Evolutionary conservation across 441 rosid species (phyloP).

Genomic region (Gossypium laxum): DNA sequence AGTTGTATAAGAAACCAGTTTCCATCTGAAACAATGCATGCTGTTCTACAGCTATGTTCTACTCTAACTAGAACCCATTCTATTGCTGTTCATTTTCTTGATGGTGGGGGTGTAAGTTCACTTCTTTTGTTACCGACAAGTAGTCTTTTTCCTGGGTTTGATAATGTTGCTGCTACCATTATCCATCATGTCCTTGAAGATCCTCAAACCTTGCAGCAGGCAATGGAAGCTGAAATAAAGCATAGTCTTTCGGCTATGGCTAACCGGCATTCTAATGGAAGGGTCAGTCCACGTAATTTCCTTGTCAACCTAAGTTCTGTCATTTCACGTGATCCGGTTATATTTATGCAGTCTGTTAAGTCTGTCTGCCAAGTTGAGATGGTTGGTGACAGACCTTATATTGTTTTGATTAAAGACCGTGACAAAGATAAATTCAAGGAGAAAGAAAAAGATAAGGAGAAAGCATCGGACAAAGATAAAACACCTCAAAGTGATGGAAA

Average conservation of each 20-base stretch:
- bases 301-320: conserved; percentile 64
- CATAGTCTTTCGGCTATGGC: conserved; percentile 77
- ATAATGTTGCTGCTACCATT: conserved; percentile 75
- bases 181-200: conserved; percentile 93
- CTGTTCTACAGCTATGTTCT: conserved; percentile 80
- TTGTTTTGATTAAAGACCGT: conserved; percentile 79
- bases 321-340: conserved; percentile 69
- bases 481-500: conserved; percentile 50
- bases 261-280: conserved; percentile 72
- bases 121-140: conserved; percentile 75
- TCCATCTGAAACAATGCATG: conserved; percentile 90
- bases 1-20: conserved; percentile 63
- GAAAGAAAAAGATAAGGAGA: conserved; percentile 70
- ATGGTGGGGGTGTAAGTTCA: conserved; percentile 67
- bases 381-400: conserved; percentile 88
- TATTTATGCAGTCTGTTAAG: conserved; percentile 75
- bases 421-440: conserved; percentile 75
- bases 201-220: conserved; percentile 95
- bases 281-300: conserved; percentile 80
- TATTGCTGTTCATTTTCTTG: conserved; percentile 76
- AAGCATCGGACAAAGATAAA: conserved; percentile 56
- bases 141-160: conserved; percentile 92
- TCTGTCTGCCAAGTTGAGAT: conserved; percentile 90
- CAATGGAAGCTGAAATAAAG: conserved; percentile 96
- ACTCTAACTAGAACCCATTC: conserved; percentile 78